Evolutionary conservation across 768 basidiomycete genomes (phyloP), one percentile per base, ranked within the genome.

Genomic region (Collybia nuda): DNA sequence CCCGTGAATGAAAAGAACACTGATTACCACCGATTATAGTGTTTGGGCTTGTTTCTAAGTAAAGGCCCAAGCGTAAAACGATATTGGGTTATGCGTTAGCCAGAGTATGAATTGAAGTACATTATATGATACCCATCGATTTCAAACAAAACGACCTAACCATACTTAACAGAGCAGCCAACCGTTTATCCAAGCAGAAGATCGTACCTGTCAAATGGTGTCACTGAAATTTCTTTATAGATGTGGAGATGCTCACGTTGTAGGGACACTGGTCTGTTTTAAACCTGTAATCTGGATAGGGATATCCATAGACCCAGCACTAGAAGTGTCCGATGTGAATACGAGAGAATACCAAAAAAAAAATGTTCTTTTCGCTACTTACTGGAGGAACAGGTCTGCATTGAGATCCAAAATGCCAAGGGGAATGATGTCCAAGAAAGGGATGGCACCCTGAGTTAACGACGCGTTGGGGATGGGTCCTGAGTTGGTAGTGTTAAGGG

Each of bases 391-490:
- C 2, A 75, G 67, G 48, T 76, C 65, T 7, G 68, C 67, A 14
- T 66, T 62, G 11, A 86, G 68, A 54, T 87, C 83, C 49, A 86
- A 67, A 32, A 72, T 66, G 5, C 75, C 79, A 40, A 77, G 60
- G 0, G 82, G 78, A 44, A 85, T 77, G 41, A 86, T 84, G 5
- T 48, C 68, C 7, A 87, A 69, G 1, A 83, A 77, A 4, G 61
- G 71, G 1, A 63, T n/a, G 1, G 72, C 75, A 22, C 85, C 85
- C 55, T 81, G 66, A 0, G 76, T 70, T n/a, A 87, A 72, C 22
- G 75, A 44, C 8, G 86, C 85, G 44, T 85, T 74, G 11, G 67
- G 60, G 53, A 87, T 77, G n/a, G 58, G 68, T 1, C 85, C 85
- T 21, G 81, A 82, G 62, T 85, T 85, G 41, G 76, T 77, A 1